A percentile compares a stretch with the other conserved stretches of the same genome.
These are phyloP conservation scores for Coix lacrymajobi DNA, from an alignment of 176 grass and related monocot genomes.

Conservation along the genomic window DNA sequence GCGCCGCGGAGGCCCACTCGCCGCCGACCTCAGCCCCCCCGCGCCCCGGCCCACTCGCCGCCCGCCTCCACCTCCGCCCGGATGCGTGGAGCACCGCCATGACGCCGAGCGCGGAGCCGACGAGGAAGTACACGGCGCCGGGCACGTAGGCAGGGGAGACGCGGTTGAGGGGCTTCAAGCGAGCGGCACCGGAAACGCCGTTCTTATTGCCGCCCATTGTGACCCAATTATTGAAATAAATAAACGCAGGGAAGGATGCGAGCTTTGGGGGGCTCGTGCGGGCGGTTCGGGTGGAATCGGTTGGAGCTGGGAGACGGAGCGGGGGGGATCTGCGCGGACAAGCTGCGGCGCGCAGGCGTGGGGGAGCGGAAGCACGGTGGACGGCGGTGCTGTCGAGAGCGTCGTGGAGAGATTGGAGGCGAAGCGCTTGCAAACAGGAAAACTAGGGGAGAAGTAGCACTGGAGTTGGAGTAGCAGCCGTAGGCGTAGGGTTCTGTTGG, in stretches of 20 bases:
- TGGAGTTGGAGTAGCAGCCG: background rate
- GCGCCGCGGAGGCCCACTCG: constrained; percentile 18
- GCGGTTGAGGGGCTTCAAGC: constrained; percentile 33
- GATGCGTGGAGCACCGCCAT: constrained; percentile 37
- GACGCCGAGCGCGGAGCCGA: constrained; percentile 43
- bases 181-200: constrained; percentile 11
- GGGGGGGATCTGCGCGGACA: background rate
- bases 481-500: background rate
- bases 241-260: background rate
- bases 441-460: background rate
- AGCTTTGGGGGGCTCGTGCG: background rate
- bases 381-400: background rate
- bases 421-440: background rate
- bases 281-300: background rate
- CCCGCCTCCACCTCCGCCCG: background rate
- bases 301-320: background rate
- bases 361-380: background rate
- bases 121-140: constrained; percentile 34
- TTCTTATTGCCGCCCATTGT: constrained; percentile 33
- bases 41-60: constrained; percentile 24
- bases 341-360: background rate
- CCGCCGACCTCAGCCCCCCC: background rate
- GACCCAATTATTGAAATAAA: background rate
- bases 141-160: background rate
- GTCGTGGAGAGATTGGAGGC: background rate